A percentile compares a stretch with the other conserved stretches of the same genome.
Conservation (phyloP, 257 asterid species). For the Rubia yunnanensis region DNA sequence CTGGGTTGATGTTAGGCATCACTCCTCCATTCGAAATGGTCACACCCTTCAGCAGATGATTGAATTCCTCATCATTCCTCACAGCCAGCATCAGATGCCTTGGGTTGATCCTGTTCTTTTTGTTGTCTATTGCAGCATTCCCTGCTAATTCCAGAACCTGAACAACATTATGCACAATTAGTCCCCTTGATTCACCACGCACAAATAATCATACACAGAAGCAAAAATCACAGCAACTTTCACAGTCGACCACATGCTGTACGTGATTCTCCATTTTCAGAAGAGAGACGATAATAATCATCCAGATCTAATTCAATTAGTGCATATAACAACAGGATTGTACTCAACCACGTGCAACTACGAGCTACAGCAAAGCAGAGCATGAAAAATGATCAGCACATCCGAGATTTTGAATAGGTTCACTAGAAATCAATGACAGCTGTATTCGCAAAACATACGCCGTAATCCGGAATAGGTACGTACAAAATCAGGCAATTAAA, state of each 20-base stretch:
- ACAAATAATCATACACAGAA: too few relatives aligned
- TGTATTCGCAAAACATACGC: background rate
- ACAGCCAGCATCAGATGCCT: constrained; percentile 52
- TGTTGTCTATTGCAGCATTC: constrained; percentile 64
- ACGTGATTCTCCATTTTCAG: too few relatives aligned
- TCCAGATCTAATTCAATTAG: background rate
- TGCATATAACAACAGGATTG: background rate
- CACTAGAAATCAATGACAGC: background rate
- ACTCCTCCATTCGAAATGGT: constrained; percentile 63
- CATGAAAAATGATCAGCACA: background rate
- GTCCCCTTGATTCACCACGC: too few relatives aligned
- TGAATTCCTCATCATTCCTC: constrained; percentile 59
- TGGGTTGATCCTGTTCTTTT: constrained; percentile 56
- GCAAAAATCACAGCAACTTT: too few relatives aligned
- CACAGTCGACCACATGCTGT: too few relatives aligned
- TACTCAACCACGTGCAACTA: background rate
- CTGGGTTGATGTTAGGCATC: constrained; percentile 48
- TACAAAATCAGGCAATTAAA: too few relatives aligned
- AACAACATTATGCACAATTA: background rate
- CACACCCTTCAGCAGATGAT: constrained; percentile 41
- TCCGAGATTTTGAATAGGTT: too few relatives aligned
- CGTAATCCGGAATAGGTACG: too few relatives aligned
- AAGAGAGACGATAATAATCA: too few relatives aligned
- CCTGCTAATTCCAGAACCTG: constrained; percentile 68
- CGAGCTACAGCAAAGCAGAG: too few relatives aligned